Base-by-base conservation (phyloP, 192 early-diverging fungal species). In the Coemansia sp. region DNA sequence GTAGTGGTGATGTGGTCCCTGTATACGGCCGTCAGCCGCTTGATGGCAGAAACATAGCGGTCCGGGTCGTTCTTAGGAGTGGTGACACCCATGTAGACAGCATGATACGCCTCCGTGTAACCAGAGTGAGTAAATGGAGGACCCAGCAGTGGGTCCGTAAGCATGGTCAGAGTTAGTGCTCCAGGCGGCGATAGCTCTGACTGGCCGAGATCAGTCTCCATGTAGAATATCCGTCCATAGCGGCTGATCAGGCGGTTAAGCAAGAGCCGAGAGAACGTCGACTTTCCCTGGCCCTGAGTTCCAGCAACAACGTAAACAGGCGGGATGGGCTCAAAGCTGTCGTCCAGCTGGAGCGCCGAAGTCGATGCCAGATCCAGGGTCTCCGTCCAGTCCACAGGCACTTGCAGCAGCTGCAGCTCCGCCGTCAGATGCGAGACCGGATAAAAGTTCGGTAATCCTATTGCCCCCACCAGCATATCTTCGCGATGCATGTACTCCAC, bases 151-250 rank as follows among this genome's bases (percentile, higher is more conserved):
- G 95, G 95, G 0, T 74, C 64, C 1, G 76, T 64, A 1, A 97
- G 58, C 58, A 95, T 68, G 58, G 93, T 88, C n/a, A 99, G 80
- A 0, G 95, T 90, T 3, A 95, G 79, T 7, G 93, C 80, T 3
- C 97, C 97, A 0, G 88, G 70, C 27, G 94, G 90, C 2, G 93
- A 88, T 41, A 97, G 90, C 79, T 97, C 95, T 8, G 93, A 85
- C 70, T 99, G 97, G 6, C 97, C 97, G 31, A 97, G 64, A 75
- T 99, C 97, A 18, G 92, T 92, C 65, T 99, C 97, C 34, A 99
- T 83, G 70, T 89, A 96, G 3, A 93, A 95, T 24, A 96, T 85
- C 33, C 84, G 78, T 3, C 79, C 78, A 69, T 90, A 90, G n/a
- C 84, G 80, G 55, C 87, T 83, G 27, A 97, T 69, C 66, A 97